Percentiles rank a stretch among this genome's conserved stretches.
Evolutionary conservation across 208 protist genomes (phyloP).

Genomic region (Leishmania martiniquensis): DNA sequence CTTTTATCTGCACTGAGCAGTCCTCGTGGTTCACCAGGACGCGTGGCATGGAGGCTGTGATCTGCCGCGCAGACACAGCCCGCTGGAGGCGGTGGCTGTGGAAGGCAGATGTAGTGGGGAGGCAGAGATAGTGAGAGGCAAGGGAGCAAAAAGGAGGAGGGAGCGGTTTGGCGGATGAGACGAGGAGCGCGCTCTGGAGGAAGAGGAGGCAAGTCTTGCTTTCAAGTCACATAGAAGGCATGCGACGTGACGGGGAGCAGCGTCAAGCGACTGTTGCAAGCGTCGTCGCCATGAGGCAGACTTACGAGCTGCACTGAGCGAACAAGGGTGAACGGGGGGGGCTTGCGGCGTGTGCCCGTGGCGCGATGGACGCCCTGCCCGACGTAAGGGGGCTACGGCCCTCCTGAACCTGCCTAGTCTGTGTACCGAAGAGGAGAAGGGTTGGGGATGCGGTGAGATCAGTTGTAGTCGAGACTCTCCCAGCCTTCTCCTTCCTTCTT

Average conservation of each 20-base stretch:
- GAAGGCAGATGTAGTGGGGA: not conserved
- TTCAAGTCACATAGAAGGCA: not conserved
- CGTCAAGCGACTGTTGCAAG: not conserved
- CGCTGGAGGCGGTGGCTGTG: not conserved
- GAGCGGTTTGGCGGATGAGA: not conserved
- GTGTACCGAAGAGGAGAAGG: not conserved
- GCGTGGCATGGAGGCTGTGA: slow-evolving; percentile 31
- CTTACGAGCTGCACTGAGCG: not conserved
- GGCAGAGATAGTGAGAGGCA: not conserved
- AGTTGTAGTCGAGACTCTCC: not conserved
- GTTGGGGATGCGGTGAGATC: not conserved
- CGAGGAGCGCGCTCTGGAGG: not conserved
- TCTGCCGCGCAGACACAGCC: no score
- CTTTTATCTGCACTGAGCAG: slow-evolving; percentile 51
- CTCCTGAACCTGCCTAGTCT: not conserved
- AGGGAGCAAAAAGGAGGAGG: not conserved
- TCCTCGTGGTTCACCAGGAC: slow-evolving; percentile 54
- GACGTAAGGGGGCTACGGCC: not conserved
- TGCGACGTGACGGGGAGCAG: not conserved
- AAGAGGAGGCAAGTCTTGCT: not conserved
- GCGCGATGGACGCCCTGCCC: not conserved
- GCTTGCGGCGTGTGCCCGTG: not conserved
- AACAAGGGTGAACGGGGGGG: not conserved
- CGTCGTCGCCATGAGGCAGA: not conserved
- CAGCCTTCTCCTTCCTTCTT: not conserved